Evolutionary conservation across 179 eudicot genomes (phyloP), one percentile per base, ranked within the genome.

Genomic region (Gypsophila paniculata): DNA sequence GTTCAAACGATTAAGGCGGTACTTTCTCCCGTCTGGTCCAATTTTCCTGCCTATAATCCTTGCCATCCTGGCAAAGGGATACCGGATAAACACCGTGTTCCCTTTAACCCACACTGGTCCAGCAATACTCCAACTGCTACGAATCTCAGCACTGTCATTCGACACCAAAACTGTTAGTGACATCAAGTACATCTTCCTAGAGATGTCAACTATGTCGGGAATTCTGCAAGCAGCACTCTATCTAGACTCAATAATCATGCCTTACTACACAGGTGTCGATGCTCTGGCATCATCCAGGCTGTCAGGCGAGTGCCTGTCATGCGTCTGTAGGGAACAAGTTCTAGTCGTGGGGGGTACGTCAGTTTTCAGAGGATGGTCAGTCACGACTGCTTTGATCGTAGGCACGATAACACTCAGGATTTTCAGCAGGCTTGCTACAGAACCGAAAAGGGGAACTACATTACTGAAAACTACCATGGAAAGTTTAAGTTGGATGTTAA

Each of bases 211-310:
- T 0, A 72, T 86, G 65, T 86, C 87, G 0, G 89, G 89, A 23
- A 72, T 84, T 25, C 54, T 86, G 25, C 89, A 84, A 46, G 74
- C 85, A 34, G 75, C 86, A 42, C 55, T 86, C 9, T 78, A 82
- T 73, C 62, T 86, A 19, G 89, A 86, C 76, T 80, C 87, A 9
- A 70, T 72, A 22, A 81, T 84, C 62, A 61, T 86, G 74, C 89
- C 89, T 22, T 86, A 80, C 72, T 84, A 86, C 72, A 86, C 89
- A 0, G 89, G 89, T 46, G 67, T 86, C 4, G 87, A 86, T 68
- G 89, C 89, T 44, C 46, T 86, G 11, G 68, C 68, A 42, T 74
- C 70, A 0, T 86, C 89, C 3, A 82, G 34, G 0, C 72, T 82
- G 32, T 86, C 89, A 15, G 87, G 89, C n/a, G 89, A 82, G 71